These are phyloP conservation scores for Tilletia horrida DNA, from an alignment of 1,284 basidiomycete species.

Conservation along the genomic window DNA sequence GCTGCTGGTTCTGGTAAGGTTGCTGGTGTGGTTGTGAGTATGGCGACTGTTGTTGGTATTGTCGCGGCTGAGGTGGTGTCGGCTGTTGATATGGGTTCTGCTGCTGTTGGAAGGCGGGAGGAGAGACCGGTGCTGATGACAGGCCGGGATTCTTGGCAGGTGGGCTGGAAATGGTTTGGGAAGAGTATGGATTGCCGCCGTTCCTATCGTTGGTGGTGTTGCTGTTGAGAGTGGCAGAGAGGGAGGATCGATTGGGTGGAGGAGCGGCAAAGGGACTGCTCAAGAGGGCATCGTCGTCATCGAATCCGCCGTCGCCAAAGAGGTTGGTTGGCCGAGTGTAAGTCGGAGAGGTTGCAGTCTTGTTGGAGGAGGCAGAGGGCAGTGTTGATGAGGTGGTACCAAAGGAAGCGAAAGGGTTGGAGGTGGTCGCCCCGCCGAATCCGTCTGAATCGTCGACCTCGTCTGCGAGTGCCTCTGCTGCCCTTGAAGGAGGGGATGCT, in stretches of 20 bases:
- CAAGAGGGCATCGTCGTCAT: too few species aligned
- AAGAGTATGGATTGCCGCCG: too few species aligned
- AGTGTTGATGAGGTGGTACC: too few species aligned
- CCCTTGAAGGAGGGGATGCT: background rate
- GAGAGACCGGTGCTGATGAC: background rate
- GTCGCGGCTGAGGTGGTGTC: background rate
- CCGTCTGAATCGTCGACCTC: background rate
- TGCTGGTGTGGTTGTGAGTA: constrained; percentile 1
- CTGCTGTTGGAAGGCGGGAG: background rate
- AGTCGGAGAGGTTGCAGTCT: too few species aligned
- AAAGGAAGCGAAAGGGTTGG: background rate
- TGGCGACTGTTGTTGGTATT: background rate
- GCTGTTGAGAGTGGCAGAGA: too few species aligned
- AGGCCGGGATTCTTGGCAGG: too few species aligned
- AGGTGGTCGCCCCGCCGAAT: constrained; percentile 1
- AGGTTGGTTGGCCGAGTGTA: too few species aligned
- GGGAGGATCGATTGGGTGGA: too few species aligned
- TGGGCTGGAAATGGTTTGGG: background rate
- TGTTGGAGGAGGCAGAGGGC: too few species aligned
- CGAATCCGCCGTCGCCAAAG: too few species aligned
- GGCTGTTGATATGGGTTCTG: background rate
- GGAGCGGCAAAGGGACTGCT: too few species aligned
- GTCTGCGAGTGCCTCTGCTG: background rate
- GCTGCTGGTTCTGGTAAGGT: constrained; percentile 8
- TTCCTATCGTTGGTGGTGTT: too few species aligned